A percentile compares a stretch with the other conserved stretches of the same genome.
Evolutionary conservation across 495 filamentous ascomycete genomes (phyloP).

Genomic region (Aspergillus haitiensis): DNA sequence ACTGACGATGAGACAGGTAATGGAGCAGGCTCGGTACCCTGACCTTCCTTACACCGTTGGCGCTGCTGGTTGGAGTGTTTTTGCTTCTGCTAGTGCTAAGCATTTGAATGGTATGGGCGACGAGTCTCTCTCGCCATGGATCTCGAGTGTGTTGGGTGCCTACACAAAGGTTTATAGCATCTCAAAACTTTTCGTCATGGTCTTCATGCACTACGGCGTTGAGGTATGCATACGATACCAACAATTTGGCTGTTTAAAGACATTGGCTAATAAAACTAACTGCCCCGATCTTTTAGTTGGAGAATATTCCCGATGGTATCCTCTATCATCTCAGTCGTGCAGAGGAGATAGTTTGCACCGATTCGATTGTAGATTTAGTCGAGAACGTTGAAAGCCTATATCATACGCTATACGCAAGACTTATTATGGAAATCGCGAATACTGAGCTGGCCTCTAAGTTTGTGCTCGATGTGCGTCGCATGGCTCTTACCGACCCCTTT

Average conservation of each 20-base stretch:
- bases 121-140: constrained; percentile 23
- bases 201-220: constrained; percentile 35
- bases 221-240: constrained; percentile 30
- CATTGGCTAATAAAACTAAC: neutral
- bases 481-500: constrained; percentile 15
- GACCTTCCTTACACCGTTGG: constrained; percentile 36
- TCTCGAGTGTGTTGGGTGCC: constrained; percentile 29
- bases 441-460: constrained; percentile 39
- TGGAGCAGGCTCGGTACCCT: constrained; percentile 26
- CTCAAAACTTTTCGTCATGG: constrained; percentile 38
- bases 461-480: constrained; percentile 22
- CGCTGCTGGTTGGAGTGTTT: constrained; percentile 37
- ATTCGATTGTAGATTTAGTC: constrained; percentile 31
- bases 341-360: constrained; percentile 29
- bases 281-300: constrained; percentile 25
- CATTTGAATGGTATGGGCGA: constrained; percentile 23
- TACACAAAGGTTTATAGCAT: constrained; percentile 37
- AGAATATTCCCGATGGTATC: constrained; percentile 29
- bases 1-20: constrained; percentile 20
- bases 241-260: neutral
- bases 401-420: constrained; percentile 37
- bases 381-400: constrained; percentile 38
- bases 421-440: constrained; percentile 40
- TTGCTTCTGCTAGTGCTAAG: constrained; percentile 18
- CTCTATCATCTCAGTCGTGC: constrained; percentile 31